These are phyloP conservation scores for Penicillium atrosanguineum DNA, from an alignment of 495 filamentous ascomycete species.

Conservation along the genomic window DNA sequence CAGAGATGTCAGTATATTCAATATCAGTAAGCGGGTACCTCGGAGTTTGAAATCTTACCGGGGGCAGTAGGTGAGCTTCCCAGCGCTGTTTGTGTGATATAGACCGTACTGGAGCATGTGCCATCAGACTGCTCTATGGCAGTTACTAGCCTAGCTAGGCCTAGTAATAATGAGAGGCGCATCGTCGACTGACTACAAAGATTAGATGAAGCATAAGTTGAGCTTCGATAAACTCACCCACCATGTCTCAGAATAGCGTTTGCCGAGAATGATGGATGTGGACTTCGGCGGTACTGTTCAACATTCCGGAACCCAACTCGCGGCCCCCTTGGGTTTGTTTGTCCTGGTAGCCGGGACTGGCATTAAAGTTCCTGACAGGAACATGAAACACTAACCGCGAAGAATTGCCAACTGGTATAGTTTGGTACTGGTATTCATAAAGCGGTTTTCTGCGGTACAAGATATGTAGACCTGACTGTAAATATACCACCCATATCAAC, in stretches of 20 bases:
- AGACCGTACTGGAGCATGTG: conserved; percentile 3
- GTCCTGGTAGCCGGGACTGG: too few relatives aligned
- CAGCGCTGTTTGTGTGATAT: not conserved
- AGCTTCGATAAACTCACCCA: not conserved
- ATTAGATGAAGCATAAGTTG: not conserved
- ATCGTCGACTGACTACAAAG: not conserved
- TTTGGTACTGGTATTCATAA: too few relatives aligned
- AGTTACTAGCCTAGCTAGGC: not conserved
- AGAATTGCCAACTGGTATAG: too few relatives aligned
- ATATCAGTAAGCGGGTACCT: not conserved
- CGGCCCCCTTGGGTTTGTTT: too few relatives aligned
- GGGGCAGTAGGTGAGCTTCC: not conserved
- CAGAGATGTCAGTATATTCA: not conserved
- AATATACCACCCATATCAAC: too few relatives aligned
- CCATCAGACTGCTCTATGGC: not conserved
- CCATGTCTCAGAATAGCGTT: not conserved
- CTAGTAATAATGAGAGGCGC: not conserved
- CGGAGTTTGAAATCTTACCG: not conserved
- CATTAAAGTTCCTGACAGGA: too few relatives aligned
- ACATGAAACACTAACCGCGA: too few relatives aligned
- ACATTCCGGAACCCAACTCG: not conserved
- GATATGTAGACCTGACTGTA: too few relatives aligned
- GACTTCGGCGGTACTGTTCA: not conserved
- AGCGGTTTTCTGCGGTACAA: too few relatives aligned
- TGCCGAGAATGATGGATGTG: not conserved